A percentile compares a stretch with the other conserved stretches of the same genome.
phyloP scores from a whole-genome alignment of 306 rosid species.

The Medicago lupulina region DNA sequence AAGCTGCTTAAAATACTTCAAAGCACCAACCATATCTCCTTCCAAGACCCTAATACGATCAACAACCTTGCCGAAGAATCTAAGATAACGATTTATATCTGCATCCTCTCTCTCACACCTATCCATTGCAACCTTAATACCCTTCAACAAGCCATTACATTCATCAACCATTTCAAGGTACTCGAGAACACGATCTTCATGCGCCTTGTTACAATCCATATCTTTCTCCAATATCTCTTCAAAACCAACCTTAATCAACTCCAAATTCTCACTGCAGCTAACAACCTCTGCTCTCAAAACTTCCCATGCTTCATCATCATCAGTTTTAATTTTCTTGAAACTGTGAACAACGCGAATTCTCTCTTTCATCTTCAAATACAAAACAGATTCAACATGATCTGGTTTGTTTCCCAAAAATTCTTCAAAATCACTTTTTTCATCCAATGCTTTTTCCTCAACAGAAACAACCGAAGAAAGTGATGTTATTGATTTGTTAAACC shows the following conservation, averaged over 20 bases:
- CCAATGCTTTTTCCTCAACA: constrained; percentile 19
- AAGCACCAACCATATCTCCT: constrained; percentile 50
- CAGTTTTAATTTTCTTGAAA: constrained; percentile 34
- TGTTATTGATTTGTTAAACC: constrained; percentile 12
- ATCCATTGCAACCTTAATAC: constrained; percentile 48
- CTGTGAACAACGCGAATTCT: constrained; percentile 42
- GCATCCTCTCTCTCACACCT: constrained; percentile 45
- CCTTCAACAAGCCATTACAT: constrained; percentile 43
- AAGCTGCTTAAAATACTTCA: constrained; percentile 49
- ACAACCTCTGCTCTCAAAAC: constrained; percentile 44
- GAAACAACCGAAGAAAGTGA: constrained; percentile 24
- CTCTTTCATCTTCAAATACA: constrained; percentile 44
- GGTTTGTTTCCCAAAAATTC: constrained; percentile 9
- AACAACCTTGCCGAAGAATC: constrained; percentile 38
- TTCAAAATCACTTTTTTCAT: not conserved
- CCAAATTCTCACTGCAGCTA: constrained; percentile 46
- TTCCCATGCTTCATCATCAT: constrained; percentile 49
- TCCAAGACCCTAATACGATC: constrained; percentile 45
- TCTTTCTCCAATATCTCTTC: constrained; percentile 55
- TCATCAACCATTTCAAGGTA: constrained; percentile 46
- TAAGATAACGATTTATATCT: constrained; percentile 25
- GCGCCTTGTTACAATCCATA: constrained; percentile 32
- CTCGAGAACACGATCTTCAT: constrained; percentile 47
- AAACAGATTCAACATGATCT: constrained; percentile 6
- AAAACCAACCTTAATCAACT: constrained; percentile 47